These are phyloP conservation scores for Tulasnella sp. DNA, from an alignment of 768 basidiomycete genomes.

Conservation along the genomic window DNA sequence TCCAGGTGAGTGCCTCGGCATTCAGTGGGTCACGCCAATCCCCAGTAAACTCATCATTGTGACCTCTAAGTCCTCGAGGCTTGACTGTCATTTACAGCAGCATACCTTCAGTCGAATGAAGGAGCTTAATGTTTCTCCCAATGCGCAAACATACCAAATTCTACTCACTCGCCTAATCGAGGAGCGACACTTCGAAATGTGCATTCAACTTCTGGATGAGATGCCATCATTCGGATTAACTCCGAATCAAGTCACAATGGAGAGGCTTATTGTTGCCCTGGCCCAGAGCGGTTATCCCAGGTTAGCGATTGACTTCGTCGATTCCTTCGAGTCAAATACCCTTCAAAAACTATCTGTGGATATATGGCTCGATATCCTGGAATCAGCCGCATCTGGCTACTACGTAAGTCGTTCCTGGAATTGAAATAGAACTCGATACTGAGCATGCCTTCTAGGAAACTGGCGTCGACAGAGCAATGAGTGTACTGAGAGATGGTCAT, in stretches of 20 bases:
- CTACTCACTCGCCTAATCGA: constrained; percentile 38
- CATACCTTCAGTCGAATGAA: constrained; percentile 45
- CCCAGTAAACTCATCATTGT: not conserved
- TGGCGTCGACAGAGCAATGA: constrained; percentile 56
- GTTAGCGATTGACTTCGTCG: constrained; percentile 59
- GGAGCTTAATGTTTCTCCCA: constrained; percentile 35
- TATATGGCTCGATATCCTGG: constrained; percentile 56
- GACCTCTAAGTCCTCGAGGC: constrained; percentile 14
- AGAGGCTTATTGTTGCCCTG: constrained; percentile 41
- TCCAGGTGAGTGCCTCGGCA: constrained; percentile 41
- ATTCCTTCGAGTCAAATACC: constrained; percentile 43
- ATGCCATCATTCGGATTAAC: constrained; percentile 42
- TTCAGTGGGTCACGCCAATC: not conserved
- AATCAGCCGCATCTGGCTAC: constrained; percentile 46
- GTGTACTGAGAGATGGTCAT: constrained; percentile 38
- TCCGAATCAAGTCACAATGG: constrained; percentile 38
- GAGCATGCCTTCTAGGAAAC: constrained; percentile 40
- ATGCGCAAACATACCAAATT: constrained; percentile 39
- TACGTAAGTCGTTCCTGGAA: constrained; percentile 44
- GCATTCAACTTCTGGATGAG: constrained; percentile 45
- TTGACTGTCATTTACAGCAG: constrained; percentile 21
- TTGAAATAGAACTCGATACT: not conserved
- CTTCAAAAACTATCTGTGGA: constrained; percentile 39
- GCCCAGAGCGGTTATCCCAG: constrained; percentile 43
- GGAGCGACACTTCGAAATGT: constrained; percentile 48